Conservation (phyloP, 2,329 filamentous ascomycete species). For the Paraphaeosphaeria sporulosa region DNA sequence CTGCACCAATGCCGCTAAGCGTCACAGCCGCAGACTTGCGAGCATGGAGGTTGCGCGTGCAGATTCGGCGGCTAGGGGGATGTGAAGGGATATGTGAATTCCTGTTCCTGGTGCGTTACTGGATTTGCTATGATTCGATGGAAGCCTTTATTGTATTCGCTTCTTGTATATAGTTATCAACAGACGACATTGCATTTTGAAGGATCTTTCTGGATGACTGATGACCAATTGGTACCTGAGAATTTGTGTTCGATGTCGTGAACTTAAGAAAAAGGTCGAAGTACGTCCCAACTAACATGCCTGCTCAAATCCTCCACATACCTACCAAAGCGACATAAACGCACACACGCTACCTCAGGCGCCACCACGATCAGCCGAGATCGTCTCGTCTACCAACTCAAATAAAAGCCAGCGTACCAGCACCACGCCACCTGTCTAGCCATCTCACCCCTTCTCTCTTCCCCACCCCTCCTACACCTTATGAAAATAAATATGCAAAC, state of each 20-base stretch:
- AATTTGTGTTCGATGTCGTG: too few species aligned
- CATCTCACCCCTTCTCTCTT: neutral
- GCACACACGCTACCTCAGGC: neutral
- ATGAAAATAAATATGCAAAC: constrained; percentile 41
- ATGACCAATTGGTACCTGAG: too few species aligned
- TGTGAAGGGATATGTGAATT: neutral
- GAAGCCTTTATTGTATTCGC: neutral
- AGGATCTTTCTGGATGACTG: too few species aligned
- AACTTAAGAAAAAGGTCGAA: too few species aligned
- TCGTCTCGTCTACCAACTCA: neutral
- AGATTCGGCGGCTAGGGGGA: neutral
- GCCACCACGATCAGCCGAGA: neutral
- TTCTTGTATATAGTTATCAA: neutral
- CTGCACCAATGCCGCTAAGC: constrained; percentile 29
- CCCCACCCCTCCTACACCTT: constrained; percentile 22
- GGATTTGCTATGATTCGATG: neutral
- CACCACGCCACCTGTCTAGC: neutral
- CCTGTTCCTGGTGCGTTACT: neutral
- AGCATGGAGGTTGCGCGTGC: constrained; percentile 15
- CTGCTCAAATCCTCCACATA: too few species aligned
- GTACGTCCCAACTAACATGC: too few species aligned
- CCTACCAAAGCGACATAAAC: neutral
- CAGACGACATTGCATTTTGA: neutral
- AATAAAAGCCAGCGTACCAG: neutral
- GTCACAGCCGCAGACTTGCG: constrained; percentile 19